Evolutionary conservation across 805 yeast genomes (phyloP).

Genomic region (Myxozyma mucilagina): DNA sequence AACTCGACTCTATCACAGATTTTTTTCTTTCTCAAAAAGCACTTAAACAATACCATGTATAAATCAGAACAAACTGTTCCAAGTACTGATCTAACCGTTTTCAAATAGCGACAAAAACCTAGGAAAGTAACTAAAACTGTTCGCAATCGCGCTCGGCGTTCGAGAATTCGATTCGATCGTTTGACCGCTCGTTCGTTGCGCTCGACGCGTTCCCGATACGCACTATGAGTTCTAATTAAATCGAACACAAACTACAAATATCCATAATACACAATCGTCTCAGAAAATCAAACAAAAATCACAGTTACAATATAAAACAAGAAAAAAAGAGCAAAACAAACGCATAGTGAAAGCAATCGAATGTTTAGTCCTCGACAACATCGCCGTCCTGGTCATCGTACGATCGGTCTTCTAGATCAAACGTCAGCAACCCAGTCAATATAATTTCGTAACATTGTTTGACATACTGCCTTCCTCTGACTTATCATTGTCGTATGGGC

Average conservation of each 20-base stretch:
- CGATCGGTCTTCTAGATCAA: conserved; percentile 14
- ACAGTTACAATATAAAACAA: not conserved
- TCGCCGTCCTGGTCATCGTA: conserved; percentile 29
- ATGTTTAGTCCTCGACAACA: conserved; percentile 22
- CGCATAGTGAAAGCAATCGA: not conserved
- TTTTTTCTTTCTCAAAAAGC: too few species aligned
- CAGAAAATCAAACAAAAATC: not conserved
- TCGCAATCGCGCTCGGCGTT: too few species aligned
- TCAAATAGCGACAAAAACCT: too few species aligned
- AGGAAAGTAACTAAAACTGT: too few species aligned
- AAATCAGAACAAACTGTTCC: too few species aligned
- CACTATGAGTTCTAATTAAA: not conserved
- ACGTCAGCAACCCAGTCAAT: not conserved
- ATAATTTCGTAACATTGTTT: not conserved
- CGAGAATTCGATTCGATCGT: not conserved
- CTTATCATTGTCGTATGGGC: conserved; percentile 9
- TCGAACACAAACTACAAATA: not conserved
- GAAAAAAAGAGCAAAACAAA: not conserved
- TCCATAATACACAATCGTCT: not conserved
- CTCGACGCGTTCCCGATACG: conserved; percentile 2
- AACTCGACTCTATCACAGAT: too few species aligned
- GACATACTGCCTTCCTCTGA: conserved; percentile 19
- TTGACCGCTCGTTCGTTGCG: not conserved
- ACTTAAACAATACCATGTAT: too few species aligned
- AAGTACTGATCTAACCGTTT: too few species aligned